These are phyloP conservation scores for Ascosphaera apis DNA, from an alignment of 2,329 filamentous ascomycete genomes.

Conservation along the genomic window DNA sequence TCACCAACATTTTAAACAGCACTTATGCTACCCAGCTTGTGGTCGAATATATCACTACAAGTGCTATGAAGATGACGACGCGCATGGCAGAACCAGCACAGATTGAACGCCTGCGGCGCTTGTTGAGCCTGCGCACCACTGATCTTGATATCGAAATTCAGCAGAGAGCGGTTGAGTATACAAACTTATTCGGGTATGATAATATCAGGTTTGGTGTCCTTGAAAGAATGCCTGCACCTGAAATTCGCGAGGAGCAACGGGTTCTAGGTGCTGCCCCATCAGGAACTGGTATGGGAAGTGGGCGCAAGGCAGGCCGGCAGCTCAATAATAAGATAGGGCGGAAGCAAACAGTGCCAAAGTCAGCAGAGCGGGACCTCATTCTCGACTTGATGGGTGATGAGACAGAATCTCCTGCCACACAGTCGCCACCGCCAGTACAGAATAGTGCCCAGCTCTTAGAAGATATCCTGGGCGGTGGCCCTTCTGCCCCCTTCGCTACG, in stretches of 20 bases:
- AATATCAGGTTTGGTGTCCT: conserved; percentile 70
- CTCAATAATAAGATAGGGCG: conserved; percentile 31
- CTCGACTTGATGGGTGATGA: conserved; percentile 72
- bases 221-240: conserved; percentile 92
- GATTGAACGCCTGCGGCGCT: conserved; percentile 57
- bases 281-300: no score
- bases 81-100: conserved; percentile 65
- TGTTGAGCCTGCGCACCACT: conserved; percentile 56
- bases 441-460: conserved; percentile 74
- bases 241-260: conserved; percentile 86
- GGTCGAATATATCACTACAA: conserved; percentile 88
- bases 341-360: conserved; percentile 43
- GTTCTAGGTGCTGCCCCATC: conserved; percentile 52
- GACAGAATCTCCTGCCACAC: conserved; percentile 33
- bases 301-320: no score
- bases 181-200: conserved; percentile 81
- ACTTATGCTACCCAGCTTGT: conserved; percentile 80
- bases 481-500: conserved; percentile 22
- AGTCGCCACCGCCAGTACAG: conserved; percentile 32
- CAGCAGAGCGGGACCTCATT: conserved; percentile 74
- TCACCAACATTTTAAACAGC: conserved; percentile 76
- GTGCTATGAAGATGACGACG: conserved; percentile 83
- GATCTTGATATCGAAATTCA: conserved; percentile 91
- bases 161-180: conserved; percentile 85
- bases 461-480: conserved; percentile 63